Base-by-base conservation (phyloP, 768 basidiomycete species). In the Epithele typhae region DNA sequence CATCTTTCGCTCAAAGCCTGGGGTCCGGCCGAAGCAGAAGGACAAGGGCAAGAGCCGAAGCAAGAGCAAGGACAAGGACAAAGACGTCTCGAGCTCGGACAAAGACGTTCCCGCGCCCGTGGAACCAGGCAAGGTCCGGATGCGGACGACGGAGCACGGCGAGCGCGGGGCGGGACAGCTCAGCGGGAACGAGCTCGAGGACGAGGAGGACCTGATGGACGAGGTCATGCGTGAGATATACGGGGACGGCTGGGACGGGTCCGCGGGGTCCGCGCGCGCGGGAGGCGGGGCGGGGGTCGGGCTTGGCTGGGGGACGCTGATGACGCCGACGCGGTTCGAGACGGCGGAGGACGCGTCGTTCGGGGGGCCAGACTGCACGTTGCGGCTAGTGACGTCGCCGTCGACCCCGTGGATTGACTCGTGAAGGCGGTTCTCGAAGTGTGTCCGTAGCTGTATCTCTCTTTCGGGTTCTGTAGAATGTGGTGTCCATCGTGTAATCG, bases 161-260 rank as follows among this genome's bases (percentile, higher is more conserved):
- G 25, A 15, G 37, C 25, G 25, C 21, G 36, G 25, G 43, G 32
- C 37, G 32, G 18, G 10, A 35, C 6, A 23, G 18, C 12, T 23
- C 14, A 15, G 41, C 21, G 32, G 18, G 19, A 9, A 19, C 7
- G 43, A 27, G 17, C 25, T 21, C 1, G 33, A 19, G n/a, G 49
- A 40, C 14, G 39, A 46, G 33, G 45, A 52, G 30, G 61, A 60
- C 51, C 48, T 51, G 41, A 52, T 63, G 58, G 58, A 63, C 33
- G 56, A 57, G 15, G 53, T 59, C 33, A 59, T 63, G 61, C 52
- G 52, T 9, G 61, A 60, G 45, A 58, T 60, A 30, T 59, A 63
- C 37, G 61, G 59, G 17, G 39, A 36, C 22, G 43, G 49, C 36
- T 60, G 61, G 61, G 45, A 51, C 27, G 38, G 49, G 24, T 58